Evolutionary conservation across 23 red algal species (phyloP), one percentile per base, ranked within the genome.

Genomic region (Cyanidium caldarium): DNA sequence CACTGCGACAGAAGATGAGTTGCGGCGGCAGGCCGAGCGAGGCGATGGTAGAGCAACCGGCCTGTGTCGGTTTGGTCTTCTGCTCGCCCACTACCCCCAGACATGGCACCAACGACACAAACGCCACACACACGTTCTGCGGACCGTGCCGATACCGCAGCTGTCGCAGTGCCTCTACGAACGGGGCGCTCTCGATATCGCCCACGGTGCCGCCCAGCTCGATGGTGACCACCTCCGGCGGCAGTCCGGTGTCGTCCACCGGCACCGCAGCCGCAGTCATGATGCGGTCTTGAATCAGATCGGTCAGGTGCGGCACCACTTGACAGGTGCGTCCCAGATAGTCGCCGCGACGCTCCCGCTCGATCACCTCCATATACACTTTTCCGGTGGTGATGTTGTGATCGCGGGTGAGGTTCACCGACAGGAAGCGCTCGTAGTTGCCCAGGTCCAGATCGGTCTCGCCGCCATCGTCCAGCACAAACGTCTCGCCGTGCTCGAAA

Each of bases 301-400:
- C 91, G 7, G 91, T 96, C 25, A 96, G 40, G 35, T 96, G 91
- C 15, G 91, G 91, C 36, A 96, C 82, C n/a, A 96, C 91, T 69
- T 96, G 91, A 20, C 87, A 83, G 0, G 91, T 96, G 28, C 86
- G 86, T 37, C 91, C 91, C 0, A 96, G 74, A 45, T 96, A 96
- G 56, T 76, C 69, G 33, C 91, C 91, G 1, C 68, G 80, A 12
- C 91, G 71, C 66, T 96, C 91, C 15, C 58, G 65, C 45, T 85
- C 79, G 34, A 96, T 66, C 33, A 96, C 91, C 40, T 81, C 38
- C 28, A 75, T 72, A 35, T 96, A 96, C 19, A 96, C 65, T 45
- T 96, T 96, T 17, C 91, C 91, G 14, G 91, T 87, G 19, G 91
- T 96, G 70, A 96, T 96, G 44, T 96, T 96, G 75, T 86, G 86